phyloP scores from a whole-genome alignment of 441 rosid genomes.

The Omphalea diandra region DNA sequence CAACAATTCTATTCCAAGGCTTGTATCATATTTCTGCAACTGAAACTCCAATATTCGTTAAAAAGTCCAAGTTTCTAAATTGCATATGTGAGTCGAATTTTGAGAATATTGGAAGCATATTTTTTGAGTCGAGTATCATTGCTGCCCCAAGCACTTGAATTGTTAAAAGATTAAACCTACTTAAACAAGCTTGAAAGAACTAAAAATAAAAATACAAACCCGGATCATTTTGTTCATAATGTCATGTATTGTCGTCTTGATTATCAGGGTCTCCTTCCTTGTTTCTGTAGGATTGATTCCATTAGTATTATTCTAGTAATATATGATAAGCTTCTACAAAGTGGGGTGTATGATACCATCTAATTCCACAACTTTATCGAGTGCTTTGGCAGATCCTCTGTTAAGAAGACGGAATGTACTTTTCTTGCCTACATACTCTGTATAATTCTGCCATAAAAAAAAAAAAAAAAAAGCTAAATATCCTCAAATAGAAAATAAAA shows the following conservation, averaged over 20 bases:
- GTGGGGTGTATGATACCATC: constrained; percentile 55
- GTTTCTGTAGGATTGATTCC: constrained; percentile 52
- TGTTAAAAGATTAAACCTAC: constrained; percentile 12
- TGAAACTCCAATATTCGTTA: not conserved
- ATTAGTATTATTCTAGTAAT: constrained; percentile 27
- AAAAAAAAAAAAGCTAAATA: constrained; percentile 4
- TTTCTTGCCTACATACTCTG: constrained; percentile 52
- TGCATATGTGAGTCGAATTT: constrained; percentile 6
- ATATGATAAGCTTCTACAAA: constrained; percentile 15
- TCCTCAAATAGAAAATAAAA: constrained; percentile 5
- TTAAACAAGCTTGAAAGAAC: constrained; percentile 9
- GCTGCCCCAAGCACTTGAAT: not conserved
- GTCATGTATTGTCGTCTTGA: constrained; percentile 97
- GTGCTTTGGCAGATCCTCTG: constrained; percentile 97
- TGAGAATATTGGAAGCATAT: not conserved
- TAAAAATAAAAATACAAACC: constrained; percentile 44
- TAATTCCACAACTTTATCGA: constrained; percentile 94
- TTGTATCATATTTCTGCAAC: not conserved
- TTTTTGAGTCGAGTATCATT: not conserved
- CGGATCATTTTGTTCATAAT: constrained; percentile 93
- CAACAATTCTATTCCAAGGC: not conserved
- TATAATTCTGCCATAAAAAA: constrained; percentile 32
- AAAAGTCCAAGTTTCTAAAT: not conserved
- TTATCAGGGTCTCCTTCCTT: constrained; percentile 57
- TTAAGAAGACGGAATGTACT: constrained; percentile 93